phyloP scores from a whole-genome alignment of 2,329 filamentous ascomycete species.

The Dactylellina leptospora region DNA sequence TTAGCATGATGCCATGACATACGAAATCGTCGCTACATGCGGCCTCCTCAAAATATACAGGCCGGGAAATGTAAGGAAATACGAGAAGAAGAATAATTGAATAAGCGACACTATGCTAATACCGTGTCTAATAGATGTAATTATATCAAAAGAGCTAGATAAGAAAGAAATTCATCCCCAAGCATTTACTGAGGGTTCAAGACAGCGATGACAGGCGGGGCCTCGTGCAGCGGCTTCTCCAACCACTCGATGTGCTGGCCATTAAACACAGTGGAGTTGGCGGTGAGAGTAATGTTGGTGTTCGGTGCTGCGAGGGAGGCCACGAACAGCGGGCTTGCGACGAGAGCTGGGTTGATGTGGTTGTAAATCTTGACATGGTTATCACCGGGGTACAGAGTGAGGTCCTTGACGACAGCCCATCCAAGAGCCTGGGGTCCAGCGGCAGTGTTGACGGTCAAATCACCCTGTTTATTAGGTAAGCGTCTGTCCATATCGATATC shows the following conservation, averaged over 20 bases:
- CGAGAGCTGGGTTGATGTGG: slow-evolving; percentile 65
- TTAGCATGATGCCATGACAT: background rate
- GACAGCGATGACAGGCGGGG: slow-evolving; percentile 40
- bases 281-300: slow-evolving; percentile 53
- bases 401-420: slow-evolving; percentile 67
- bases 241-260: slow-evolving; percentile 57
- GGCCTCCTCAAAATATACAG: slow-evolving; percentile 17
- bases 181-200: slow-evolving; percentile 41
- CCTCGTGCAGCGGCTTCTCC: slow-evolving; percentile 52
- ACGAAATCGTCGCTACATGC: slow-evolving; percentile 2
- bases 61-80: no score
- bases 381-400: slow-evolving; percentile 68
- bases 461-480: slow-evolving; percentile 64
- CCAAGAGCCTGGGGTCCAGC: slow-evolving; percentile 67
- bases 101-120: no score
- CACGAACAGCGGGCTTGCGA: slow-evolving; percentile 58
- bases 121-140: no score
- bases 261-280: slow-evolving; percentile 55
- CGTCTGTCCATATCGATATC: background rate
- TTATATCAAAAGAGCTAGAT: background rate
- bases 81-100: no score
- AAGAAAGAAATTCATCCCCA: background rate
- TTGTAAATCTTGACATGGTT: slow-evolving; percentile 69
- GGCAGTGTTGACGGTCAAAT: slow-evolving; percentile 70
- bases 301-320: slow-evolving; percentile 4